Percentiles rank a stretch among this genome's conserved stretches.
These are phyloP conservation scores for Sanghuangporus weigelae DNA, from an alignment of 1,284 basidiomycete genomes.

Conservation along the genomic window DNA sequence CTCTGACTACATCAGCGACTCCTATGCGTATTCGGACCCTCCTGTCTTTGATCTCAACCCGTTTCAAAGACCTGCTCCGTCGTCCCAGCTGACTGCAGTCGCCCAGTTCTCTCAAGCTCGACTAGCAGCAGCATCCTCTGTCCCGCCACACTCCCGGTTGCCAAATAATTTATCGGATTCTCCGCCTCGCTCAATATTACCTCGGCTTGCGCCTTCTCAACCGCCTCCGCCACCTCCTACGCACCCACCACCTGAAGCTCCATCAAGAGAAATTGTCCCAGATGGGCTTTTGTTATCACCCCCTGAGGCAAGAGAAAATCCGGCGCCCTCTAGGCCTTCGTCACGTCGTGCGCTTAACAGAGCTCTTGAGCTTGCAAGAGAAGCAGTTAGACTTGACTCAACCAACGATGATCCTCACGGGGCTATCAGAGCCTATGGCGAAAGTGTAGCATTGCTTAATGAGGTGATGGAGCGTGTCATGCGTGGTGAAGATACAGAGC, in stretches of 20 bases:
- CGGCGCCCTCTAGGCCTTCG: slow-evolving; percentile 52
- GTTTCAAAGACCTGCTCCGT: slow-evolving; percentile 45
- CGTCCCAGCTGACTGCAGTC: slow-evolving; percentile 51
- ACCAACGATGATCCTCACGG: slow-evolving; percentile 78
- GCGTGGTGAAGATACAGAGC: slow-evolving; percentile 71
- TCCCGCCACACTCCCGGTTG: slow-evolving; percentile 27
- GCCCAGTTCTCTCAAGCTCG: slow-evolving; percentile 55
- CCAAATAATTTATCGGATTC: slow-evolving; percentile 55
- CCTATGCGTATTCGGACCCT: slow-evolving; percentile 7
- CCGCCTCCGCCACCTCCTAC: slow-evolving; percentile 35
- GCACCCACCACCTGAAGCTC: slow-evolving; percentile 30
- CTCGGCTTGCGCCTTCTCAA: slow-evolving; percentile 23
- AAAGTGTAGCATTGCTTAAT: slow-evolving; percentile 74
- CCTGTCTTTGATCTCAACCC: slow-evolving; percentile 26
- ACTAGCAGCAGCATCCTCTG: slow-evolving; percentile 35
- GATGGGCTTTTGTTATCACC: slow-evolving; percentile 43
- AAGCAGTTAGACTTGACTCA: slow-evolving; percentile 76
- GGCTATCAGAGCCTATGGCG: slow-evolving; percentile 75
- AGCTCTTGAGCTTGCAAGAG: slow-evolving; percentile 76
- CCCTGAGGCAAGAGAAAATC: slow-evolving; percentile 29
- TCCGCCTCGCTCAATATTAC: slow-evolving; percentile 45
- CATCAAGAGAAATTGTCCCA: slow-evolving; percentile 34
- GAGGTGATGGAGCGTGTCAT: slow-evolving; percentile 85
- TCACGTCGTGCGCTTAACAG: slow-evolving; percentile 73
- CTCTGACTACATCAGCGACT: slow-evolving; percentile 18